phyloP scores from a whole-genome alignment of 129 eudicot species.

The Oenanthe sinensis region DNA sequence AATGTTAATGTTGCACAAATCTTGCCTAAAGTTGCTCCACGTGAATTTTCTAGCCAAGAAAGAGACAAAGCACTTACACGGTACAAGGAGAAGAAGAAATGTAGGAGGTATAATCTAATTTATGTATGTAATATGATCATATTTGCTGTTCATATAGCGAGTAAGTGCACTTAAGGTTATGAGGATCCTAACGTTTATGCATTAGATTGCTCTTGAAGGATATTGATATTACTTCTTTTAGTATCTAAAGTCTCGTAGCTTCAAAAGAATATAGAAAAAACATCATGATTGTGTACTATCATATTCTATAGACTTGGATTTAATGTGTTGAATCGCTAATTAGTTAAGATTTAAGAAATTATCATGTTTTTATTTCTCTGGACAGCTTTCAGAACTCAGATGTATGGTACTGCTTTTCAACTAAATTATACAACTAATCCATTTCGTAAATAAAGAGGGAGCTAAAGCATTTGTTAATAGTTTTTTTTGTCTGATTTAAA shows the following conservation, averaged over 20 bases:
- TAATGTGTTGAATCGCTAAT: not conserved
- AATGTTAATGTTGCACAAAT: conserved; percentile 22
- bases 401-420: not conserved
- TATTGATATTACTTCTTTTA: not conserved
- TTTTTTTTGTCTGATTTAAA: too few species aligned
- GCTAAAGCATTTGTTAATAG: not conserved
- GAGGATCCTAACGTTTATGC: not conserved
- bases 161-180: not conserved
- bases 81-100: conserved; percentile 88
- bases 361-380: too few species aligned
- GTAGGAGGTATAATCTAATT: conserved; percentile 49
- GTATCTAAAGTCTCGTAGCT: not conserved
- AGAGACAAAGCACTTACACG: conserved; percentile 71
- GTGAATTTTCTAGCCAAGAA: conserved; percentile 58
- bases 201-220: not conserved
- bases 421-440: not conserved
- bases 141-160: not conserved
- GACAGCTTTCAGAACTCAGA: not conserved
- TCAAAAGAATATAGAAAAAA: not conserved
- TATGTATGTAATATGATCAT: not conserved
- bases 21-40: conserved; percentile 32
- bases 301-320: not conserved
- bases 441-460: not conserved
- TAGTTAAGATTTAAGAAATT: too few species aligned
- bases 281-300: not conserved